A percentile compares a stretch with the other conserved stretches of the same genome.
phyloP scores from a whole-genome alignment of 1,284 basidiomycete genomes.

The Fomitopsis pinicola region DNA sequence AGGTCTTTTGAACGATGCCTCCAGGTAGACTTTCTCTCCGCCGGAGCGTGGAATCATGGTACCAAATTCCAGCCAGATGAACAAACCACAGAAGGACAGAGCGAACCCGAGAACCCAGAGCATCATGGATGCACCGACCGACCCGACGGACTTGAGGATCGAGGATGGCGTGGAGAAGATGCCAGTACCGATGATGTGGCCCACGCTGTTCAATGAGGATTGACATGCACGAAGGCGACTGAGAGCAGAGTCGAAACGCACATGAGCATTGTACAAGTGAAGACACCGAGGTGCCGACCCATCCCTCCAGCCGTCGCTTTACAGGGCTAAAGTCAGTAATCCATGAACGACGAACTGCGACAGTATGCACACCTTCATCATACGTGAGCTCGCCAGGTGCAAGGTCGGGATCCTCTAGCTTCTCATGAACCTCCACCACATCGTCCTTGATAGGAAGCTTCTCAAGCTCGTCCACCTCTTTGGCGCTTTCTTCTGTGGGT shows the following conservation, averaged over 20 bases:
- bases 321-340: not conserved
- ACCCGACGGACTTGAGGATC: slow-evolving; percentile 60
- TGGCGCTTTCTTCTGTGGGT: not conserved
- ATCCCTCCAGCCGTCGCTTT: slow-evolving; percentile 27
- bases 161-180: slow-evolving; percentile 63
- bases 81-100: slow-evolving; percentile 57
- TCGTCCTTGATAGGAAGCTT: not conserved
- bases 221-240: not conserved
- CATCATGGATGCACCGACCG: slow-evolving; percentile 56
- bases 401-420: slow-evolving; percentile 2
- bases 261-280: slow-evolving; percentile 28
- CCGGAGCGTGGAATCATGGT: slow-evolving; percentile 51
- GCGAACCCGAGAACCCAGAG: slow-evolving; percentile 71
- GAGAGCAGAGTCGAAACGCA: slow-evolving; percentile 7
- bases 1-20: slow-evolving; percentile 63
- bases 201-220: slow-evolving; percentile 31
- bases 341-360: not conserved
- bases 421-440: not conserved
- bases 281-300: slow-evolving; percentile 28
- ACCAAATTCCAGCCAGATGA: slow-evolving; percentile 71
- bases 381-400: slow-evolving; percentile 17
- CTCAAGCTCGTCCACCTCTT: not conserved
- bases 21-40: slow-evolving; percentile 78
- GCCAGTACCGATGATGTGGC: slow-evolving; percentile 55
- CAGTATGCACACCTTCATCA: slow-evolving; percentile 16